Evolutionary conservation across 768 basidiomycete species (phyloP).

Genomic region (Panaeolus cyanescens): DNA sequence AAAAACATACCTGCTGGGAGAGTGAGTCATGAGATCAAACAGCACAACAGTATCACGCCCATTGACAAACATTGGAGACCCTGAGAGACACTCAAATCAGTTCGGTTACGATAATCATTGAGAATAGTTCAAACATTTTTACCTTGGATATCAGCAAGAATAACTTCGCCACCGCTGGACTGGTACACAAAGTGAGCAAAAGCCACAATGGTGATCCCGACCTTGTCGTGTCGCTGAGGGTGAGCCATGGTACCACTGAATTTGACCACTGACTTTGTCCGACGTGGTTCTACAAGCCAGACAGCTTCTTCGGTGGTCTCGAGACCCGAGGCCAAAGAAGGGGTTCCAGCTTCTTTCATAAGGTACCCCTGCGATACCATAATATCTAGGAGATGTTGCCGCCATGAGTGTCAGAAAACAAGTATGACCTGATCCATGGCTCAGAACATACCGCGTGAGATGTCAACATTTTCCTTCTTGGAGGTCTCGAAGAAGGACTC

Average conservation of each 20-base stretch:
- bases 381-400: constrained; percentile 1
- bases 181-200: constrained; percentile 15
- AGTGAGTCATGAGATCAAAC: constrained; percentile 13
- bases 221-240: constrained; percentile 8
- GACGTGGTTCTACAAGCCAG: constrained; percentile 14
- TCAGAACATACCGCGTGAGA: constrained; percentile 5
- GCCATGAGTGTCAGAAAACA: neutral
- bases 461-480: neutral
- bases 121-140: neutral
- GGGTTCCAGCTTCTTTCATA: constrained; percentile 2
- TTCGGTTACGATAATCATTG: no score
- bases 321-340: constrained; percentile 4
- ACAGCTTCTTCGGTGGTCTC: constrained; percentile 1
- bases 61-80: constrained; percentile 6
- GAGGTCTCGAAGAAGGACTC: constrained; percentile 1
- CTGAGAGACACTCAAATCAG: constrained; percentile 2
- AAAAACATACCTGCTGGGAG: constrained; percentile 4
- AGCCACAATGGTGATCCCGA: constrained; percentile 8
- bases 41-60: constrained; percentile 8
- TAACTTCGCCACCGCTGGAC: constrained; percentile 10
- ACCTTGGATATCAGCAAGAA: constrained; percentile 17
- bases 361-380: constrained; percentile 8
- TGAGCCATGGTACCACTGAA: constrained; percentile 13
- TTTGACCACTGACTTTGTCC: constrained; percentile 11
- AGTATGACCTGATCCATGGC: neutral